Base-by-base conservation (phyloP, 1,139 yeast genomes). In the Suhomyces taliae region DNA sequence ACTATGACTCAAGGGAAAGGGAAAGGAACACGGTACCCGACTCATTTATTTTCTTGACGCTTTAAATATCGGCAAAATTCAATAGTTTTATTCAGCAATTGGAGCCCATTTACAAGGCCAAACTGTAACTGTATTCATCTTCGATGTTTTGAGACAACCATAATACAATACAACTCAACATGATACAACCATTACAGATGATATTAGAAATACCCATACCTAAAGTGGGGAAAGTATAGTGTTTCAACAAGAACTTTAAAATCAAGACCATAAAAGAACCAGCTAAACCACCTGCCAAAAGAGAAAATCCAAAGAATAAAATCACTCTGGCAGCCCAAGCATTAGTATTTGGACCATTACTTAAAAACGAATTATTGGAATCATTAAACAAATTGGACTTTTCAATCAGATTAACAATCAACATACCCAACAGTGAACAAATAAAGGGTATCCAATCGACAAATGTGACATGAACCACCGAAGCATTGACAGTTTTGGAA, bases 61-160 rank as follows among this genome's bases (percentile, higher is more conserved):
- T 11, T 11, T 9, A 7, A 29, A 29, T 2, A 11, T 6, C 32
- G 5, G 32, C 9, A 1, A 19, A 3, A 19, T 4, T 19, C 24
- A 19, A 19, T 19, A 2, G 19, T n/a, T 19, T 19, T 19, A 5
- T 29, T 29, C 32, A 29, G 32, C 9, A 29, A 9, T 29, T 11
- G 32, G 7, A 11, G 34, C 15, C 34, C 31, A n/a, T 12, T 36
- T 70, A 90, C 56, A 91, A 74, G 42, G 95, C 91, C 62, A 90
- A 79, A 43, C 96, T 87, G 65, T 93, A 91, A 54, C 95, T 87
- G 68, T 90, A 91, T 67, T 91, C 98, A 62, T 91, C 98, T 65
- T 93, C 97, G 51, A 90, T 84, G 63, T 90, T 91, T 66, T 91
- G 98, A 12, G 96, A 90, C 51, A 91, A 73, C 98, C 98, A 93